Conservation (phyloP, 1,139 yeast genomes). For the Nadsonia commutata region DNA sequence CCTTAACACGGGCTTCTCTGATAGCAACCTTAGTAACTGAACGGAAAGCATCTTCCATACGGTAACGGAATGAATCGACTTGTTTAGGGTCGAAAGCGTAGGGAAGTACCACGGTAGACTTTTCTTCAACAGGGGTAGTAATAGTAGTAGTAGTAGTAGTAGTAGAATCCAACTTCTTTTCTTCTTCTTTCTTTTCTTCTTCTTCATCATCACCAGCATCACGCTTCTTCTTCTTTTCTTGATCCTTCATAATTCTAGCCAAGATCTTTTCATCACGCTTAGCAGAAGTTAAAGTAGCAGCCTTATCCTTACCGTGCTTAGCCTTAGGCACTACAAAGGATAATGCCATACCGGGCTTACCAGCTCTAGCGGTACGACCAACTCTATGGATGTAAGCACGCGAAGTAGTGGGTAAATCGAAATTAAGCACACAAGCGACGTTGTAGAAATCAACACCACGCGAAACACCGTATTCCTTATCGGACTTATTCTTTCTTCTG, state of each 20-base stretch:
- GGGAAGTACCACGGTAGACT: slow-evolving; percentile 27
- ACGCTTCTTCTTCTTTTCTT: slow-evolving; percentile 29
- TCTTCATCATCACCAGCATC: slow-evolving; percentile 32
- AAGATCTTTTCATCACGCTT: slow-evolving; percentile 79
- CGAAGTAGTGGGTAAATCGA: slow-evolving; percentile 84
- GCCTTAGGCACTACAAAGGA: slow-evolving; percentile 79
- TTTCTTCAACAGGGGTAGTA: slow-evolving; percentile 20
- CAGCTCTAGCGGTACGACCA: slow-evolving; percentile 97
- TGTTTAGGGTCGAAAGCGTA: slow-evolving; percentile 87
- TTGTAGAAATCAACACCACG: slow-evolving; percentile 95
- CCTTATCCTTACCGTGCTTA: slow-evolving; percentile 81
- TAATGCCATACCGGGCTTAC: slow-evolving; percentile 86
- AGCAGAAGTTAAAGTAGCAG: slow-evolving; percentile 55
- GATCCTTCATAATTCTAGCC: slow-evolving; percentile 62
- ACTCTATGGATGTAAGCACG: slow-evolving; percentile 86
- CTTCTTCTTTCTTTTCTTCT: slow-evolving; percentile 3
- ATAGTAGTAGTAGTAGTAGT: slow-evolving; percentile 6
- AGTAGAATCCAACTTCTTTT: slow-evolving; percentile 3
- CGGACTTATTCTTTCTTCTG: slow-evolving; percentile 14
- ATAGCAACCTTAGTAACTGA: slow-evolving; percentile 83
- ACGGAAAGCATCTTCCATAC: slow-evolving; percentile 95
- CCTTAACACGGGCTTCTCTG: slow-evolving; percentile 88
- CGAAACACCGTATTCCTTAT: slow-evolving; percentile 77
- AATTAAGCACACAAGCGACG: slow-evolving; percentile 92
- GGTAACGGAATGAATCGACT: slow-evolving; percentile 89